phyloP scores from a whole-genome alignment of 495 filamentous ascomycete genomes.

The Xylaria longipes region DNA sequence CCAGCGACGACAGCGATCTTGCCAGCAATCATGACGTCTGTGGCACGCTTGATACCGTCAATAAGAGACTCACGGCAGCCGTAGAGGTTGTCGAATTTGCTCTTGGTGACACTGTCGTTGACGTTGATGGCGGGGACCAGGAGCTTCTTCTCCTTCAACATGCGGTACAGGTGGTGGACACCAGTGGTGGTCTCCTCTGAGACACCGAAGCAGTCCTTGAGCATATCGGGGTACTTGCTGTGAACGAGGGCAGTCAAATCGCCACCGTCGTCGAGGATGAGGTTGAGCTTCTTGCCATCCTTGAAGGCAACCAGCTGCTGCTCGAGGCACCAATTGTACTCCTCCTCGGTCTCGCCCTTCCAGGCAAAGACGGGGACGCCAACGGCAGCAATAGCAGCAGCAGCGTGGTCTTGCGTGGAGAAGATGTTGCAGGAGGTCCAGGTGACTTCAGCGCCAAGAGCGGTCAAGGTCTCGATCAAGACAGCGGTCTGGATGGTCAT shows the following conservation, averaged over 20 bases:
- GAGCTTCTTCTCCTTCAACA: slow-evolving; percentile 91
- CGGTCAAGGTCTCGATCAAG: slow-evolving; percentile 93
- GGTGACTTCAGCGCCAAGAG: slow-evolving; percentile 96
- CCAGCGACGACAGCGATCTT: slow-evolving; percentile 97
- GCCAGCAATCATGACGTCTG: slow-evolving; percentile 99
- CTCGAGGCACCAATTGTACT: slow-evolving; percentile 99
- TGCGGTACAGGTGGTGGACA: slow-evolving; percentile 98
- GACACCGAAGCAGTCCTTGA: slow-evolving; percentile 96
- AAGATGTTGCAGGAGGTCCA: slow-evolving; percentile 99
- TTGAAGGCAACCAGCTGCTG: slow-evolving; percentile 98
- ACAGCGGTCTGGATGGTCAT: slow-evolving; percentile 99
- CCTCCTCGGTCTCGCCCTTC: slow-evolving; percentile 99
- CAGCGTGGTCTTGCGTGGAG: slow-evolving; percentile 98
- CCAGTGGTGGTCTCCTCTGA: slow-evolving; percentile 99
- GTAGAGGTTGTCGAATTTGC: slow-evolving; percentile 99
- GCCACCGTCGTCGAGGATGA: slow-evolving; percentile 99
- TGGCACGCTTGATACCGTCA: slow-evolving; percentile 99
- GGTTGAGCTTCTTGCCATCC: slow-evolving; percentile 93
- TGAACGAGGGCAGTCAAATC: slow-evolving; percentile 96
- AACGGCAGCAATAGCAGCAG: slow-evolving; percentile 91
- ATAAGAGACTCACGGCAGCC: slow-evolving; percentile 98
- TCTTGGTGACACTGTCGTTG: slow-evolving; percentile 99
- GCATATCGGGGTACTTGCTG: slow-evolving; percentile 96
- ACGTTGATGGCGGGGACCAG: slow-evolving; percentile 98
- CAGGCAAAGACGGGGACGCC: slow-evolving; percentile 98